Evolutionary conservation across 2,329 filamentous ascomycete species (phyloP), one percentile per base, ranked within the genome.

Genomic region (Verticillium tricorpus): DNA sequence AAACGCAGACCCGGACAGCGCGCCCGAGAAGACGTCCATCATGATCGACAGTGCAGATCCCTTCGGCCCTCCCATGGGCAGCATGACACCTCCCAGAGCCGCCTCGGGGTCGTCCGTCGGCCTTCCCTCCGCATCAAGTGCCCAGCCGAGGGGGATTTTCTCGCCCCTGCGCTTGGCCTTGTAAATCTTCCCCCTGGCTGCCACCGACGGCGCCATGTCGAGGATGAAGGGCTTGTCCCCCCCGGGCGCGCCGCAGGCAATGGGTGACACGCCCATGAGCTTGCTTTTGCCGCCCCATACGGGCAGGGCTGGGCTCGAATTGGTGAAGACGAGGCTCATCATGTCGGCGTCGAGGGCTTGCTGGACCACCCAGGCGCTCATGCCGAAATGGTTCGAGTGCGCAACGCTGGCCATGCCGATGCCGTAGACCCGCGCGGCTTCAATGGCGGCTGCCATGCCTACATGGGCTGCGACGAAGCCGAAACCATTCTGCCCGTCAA

Each of bases 11-110:
- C 91, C 91, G 0, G 89, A 92, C 0, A 95, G 69, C 0, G 91
- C 88, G 0, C 91, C 91, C 0, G 90, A 93, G 70, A 95, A 94
- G 2, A 96, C 89, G 70, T 95, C 91, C 92, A 95, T 95, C 89
- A 93, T 94, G 61, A 95, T 85, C 0, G 89, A 79, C 50, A 95
- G 73, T 0, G 84, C 92, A 2, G 88, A 91, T 0, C 92, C 92
- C 73, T 95, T 95, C 0, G 91, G 90, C 0, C 92, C 91, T 2
- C 91, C 91, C 89, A 95, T 93, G 0, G 91, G 91, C 22, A 94
- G 76, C 91, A 95, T 94, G 3, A 93, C 89, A 1, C 91, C 91
- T 37, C 86, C 84, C 11, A 95, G 76, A 0, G 91, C 92, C 22
- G 80, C 81, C 1, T 80, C 83, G 0, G 92, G 90, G 67, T 95